Percentiles rank a stretch among this genome's conserved stretches.
phyloP scores from a whole-genome alignment of 208 protist species.

The Blastocrithidia nonstop region DNA sequence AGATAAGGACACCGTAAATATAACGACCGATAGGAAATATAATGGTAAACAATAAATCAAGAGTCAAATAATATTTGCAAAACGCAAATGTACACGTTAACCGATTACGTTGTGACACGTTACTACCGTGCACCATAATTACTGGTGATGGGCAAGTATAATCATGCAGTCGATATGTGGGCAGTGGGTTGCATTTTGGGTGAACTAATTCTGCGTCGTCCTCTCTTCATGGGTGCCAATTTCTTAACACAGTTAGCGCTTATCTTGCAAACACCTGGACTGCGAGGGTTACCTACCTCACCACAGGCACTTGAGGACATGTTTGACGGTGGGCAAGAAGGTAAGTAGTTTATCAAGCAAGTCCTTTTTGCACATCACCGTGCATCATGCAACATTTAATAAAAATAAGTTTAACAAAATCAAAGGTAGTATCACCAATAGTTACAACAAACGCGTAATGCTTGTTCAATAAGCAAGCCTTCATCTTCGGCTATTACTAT shows the following conservation, averaged over 20 bases:
- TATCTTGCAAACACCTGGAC: conserved; percentile 45
- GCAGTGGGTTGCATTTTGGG: conserved; percentile 84
- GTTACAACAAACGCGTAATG: too few species aligned
- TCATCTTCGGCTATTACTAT: background rate
- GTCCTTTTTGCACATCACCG: conserved; percentile 16
- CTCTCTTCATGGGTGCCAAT: conserved; percentile 80
- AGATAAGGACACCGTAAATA: too few species aligned
- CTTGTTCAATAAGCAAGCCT: too few species aligned
- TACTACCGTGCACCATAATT: conserved; percentile 90
- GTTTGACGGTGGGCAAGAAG: conserved; percentile 48
- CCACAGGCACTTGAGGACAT: conserved; percentile 48
- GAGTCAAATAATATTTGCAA: too few species aligned
- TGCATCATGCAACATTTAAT: background rate
- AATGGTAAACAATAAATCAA: too few species aligned
- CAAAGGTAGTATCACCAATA: too few species aligned
- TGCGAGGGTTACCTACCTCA: conserved; percentile 67
- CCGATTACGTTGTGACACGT: conserved; percentile 84
- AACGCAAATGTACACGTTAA: conserved; percentile 46
- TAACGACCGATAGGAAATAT: too few species aligned
- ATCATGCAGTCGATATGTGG: conserved; percentile 81
- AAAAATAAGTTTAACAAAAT: too few species aligned
- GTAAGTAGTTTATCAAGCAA: conserved; percentile 36
- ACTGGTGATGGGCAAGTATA: conserved; percentile 64
- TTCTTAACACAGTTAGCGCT: conserved; percentile 40
- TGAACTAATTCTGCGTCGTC: conserved; percentile 87